phyloP scores from a whole-genome alignment of 805 yeast species.

The Saturnispora kantuleensis region DNA sequence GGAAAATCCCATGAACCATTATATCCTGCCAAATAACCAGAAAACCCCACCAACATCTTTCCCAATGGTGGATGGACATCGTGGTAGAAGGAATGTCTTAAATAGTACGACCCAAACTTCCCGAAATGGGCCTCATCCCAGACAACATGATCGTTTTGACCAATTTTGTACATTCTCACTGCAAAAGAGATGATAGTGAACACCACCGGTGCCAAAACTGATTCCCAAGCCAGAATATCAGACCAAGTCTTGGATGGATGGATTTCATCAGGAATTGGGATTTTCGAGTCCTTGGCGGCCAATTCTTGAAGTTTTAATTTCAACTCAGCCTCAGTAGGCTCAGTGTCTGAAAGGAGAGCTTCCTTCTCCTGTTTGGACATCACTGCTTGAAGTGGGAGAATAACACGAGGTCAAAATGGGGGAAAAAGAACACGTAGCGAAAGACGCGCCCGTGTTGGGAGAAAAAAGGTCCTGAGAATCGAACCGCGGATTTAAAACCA shows the following conservation, averaged over 20 bases:
- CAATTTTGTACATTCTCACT: slow-evolving; percentile 60
- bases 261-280: slow-evolving; percentile 11
- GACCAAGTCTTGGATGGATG: slow-evolving; percentile 10
- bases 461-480: not conserved
- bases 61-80: slow-evolving; percentile 98
- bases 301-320: slow-evolving; percentile 23
- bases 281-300: slow-evolving; percentile 16
- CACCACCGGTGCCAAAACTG: slow-evolving; percentile 42
- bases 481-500: not conserved
- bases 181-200: slow-evolving; percentile 63
- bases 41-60: slow-evolving; percentile 80
- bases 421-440: slow-evolving; percentile 9
- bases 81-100: slow-evolving; percentile 81
- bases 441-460: not conserved
- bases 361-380: slow-evolving; percentile 9
- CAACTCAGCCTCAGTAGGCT: slow-evolving; percentile 23
- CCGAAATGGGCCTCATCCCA: slow-evolving; percentile 96
- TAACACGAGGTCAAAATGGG: not conserved
- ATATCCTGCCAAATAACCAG: slow-evolving; percentile 50
- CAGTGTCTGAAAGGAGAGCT: slow-evolving; percentile 6
- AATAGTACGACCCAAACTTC: slow-evolving; percentile 86
- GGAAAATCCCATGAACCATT: slow-evolving; percentile 86
- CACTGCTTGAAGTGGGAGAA: not conserved
- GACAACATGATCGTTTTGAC: slow-evolving; percentile 48
- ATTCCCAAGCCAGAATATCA: slow-evolving; percentile 19